A percentile compares a stretch with the other conserved stretches of the same genome.
These are phyloP conservation scores for Boletellus sp. DNA, from an alignment of 1,284 basidiomycete genomes.

Conservation along the genomic window DNA sequence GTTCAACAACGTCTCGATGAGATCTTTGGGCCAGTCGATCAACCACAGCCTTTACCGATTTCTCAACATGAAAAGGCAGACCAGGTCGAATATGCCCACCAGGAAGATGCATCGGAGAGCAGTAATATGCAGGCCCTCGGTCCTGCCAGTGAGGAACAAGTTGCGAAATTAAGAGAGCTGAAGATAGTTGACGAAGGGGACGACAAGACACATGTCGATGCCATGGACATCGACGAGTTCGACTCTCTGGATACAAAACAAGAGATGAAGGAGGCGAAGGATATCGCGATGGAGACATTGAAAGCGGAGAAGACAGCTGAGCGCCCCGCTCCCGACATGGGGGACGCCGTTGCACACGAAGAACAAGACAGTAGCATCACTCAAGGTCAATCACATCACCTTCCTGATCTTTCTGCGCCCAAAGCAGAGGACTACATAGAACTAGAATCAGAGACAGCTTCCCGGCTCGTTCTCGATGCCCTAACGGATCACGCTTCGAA, in stretches of 20 bases:
- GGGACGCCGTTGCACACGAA: conserved; percentile 47
- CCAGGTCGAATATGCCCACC: conserved; percentile 76
- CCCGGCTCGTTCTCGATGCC: conserved; percentile 52
- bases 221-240: conserved; percentile 48
- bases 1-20: conserved; percentile 84
- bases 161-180: conserved; percentile 78
- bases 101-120: conserved; percentile 52
- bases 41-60: conserved; percentile 14
- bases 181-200: conserved; percentile 64
- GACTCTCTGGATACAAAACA: conserved; percentile 15
- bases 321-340: conserved; percentile 36
- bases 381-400: conserved; percentile 10
- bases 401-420: conserved; percentile 23
- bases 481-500: conserved; percentile 45
- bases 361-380: conserved; percentile 26
- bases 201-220: conserved; percentile 32
- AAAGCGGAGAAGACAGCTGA: conserved; percentile 33
- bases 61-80: conserved; percentile 30
- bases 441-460: conserved; percentile 32
- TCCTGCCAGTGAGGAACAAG: conserved; percentile 79
- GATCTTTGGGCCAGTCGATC: conserved; percentile 60
- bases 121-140: conserved; percentile 89
- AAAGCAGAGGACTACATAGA: conserved; percentile 33
- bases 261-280: conserved; percentile 27
- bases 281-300: conserved; percentile 28